phyloP scores from a whole-genome alignment of 2,329 filamentous ascomycete species.

The Fusarium lyarnte region DNA sequence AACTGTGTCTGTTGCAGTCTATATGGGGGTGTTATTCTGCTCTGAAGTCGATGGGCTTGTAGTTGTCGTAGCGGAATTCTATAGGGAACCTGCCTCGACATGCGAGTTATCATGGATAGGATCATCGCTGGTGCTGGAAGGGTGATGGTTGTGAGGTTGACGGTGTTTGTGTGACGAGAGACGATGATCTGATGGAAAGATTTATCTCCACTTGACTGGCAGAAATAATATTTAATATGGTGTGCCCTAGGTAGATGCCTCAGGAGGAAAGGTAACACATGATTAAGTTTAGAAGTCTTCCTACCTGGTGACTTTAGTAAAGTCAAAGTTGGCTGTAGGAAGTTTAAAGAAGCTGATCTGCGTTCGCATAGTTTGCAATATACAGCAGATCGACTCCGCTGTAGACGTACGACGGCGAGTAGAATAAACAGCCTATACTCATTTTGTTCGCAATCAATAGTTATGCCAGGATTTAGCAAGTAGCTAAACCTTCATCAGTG shows the following conservation, averaged over 20 bases:
- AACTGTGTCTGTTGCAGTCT: background rate
- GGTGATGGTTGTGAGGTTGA: accelerated
- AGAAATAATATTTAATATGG: background rate
- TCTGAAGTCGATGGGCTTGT: background rate
- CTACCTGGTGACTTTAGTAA: no score
- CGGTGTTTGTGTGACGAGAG: accelerated
- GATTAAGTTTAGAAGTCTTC: background rate
- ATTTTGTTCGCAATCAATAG: accelerated
- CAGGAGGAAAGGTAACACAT: background rate
- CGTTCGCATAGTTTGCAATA: background rate
- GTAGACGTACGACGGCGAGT: accelerated
- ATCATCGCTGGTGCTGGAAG: background rate
- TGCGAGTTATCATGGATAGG: background rate
- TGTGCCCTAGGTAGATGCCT: background rate
- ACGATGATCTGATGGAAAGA: background rate
- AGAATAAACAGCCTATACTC: accelerated
- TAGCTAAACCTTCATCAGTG: accelerated
- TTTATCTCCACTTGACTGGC: no score
- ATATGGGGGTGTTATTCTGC: accelerated
- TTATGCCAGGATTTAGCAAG: accelerated
- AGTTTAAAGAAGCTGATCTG: accelerated
- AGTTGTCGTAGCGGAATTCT: background rate
- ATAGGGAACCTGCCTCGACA: background rate
- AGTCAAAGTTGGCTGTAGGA: background rate
- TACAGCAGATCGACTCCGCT: background rate